These are phyloP conservation scores for Aspergillus funiculosus DNA, from an alignment of 495 filamentous ascomycete genomes.

Conservation along the genomic window DNA sequence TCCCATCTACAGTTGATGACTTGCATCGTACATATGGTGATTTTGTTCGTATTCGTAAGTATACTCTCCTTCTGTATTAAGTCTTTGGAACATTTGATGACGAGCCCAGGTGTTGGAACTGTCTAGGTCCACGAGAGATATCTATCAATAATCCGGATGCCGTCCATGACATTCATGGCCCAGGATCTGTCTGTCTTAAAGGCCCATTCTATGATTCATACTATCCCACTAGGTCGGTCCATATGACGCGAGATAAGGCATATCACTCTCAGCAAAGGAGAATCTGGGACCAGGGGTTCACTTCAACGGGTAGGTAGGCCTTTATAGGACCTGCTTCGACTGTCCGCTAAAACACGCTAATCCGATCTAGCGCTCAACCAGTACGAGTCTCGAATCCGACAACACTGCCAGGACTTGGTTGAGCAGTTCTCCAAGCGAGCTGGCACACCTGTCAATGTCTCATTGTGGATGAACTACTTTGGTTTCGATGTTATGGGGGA, in stretches of 20 bases:
- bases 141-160: conserved; percentile 27
- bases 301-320: background rate
- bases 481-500: conserved; percentile 42
- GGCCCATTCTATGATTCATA: conserved; percentile 10
- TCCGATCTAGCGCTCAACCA: conserved; percentile 12
- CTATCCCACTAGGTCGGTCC: conserved; percentile 2
- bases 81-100: no score
- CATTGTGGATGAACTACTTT: conserved; percentile 30
- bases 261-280: conserved; percentile 6
- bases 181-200: conserved; percentile 28
- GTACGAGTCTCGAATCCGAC: conserved; percentile 7
- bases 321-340: background rate
- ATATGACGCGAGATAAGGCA: conserved; percentile 9
- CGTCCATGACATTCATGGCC: conserved; percentile 22
- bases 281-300: conserved; percentile 17
- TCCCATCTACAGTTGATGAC: conserved; percentile 27
- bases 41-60: conserved; percentile 34
- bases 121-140: conserved; percentile 30
- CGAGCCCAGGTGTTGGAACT: no score
- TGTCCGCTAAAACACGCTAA: background rate
- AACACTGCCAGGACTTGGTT: conserved; percentile 5
- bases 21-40: conserved; percentile 33
- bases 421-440: background rate
- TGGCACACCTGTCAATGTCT: conserved; percentile 22
- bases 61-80: conserved; percentile 29